Evolutionary conservation across 352 stramenopile genomes (phyloP).

Genomic region (Phytophthora brassicae): DNA sequence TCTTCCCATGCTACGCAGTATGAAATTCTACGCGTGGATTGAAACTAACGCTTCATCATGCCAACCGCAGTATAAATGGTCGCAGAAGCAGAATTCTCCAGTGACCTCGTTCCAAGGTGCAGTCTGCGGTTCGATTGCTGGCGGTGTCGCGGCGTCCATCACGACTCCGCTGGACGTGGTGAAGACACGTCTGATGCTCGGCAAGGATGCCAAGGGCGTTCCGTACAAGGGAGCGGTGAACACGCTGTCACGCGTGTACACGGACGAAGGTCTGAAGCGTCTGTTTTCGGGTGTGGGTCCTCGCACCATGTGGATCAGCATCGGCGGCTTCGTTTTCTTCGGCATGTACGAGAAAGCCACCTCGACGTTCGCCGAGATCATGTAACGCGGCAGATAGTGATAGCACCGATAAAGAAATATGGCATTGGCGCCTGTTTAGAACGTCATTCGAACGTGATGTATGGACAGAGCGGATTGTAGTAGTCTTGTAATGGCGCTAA

Average conservation of each 20-base stretch:
- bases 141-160: constrained; percentile 93
- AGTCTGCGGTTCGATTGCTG: constrained; percentile 94
- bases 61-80: constrained; percentile 68
- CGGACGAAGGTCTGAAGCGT: constrained; percentile 88
- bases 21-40: not conserved
- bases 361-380: constrained; percentile 61
- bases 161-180: constrained; percentile 99
- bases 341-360: constrained; percentile 96
- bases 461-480: too few relatives aligned
- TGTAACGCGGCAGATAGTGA: constrained; percentile 33
- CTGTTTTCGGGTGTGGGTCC: constrained; percentile 96
- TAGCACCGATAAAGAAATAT: constrained; percentile 23
- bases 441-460: constrained; percentile 14
- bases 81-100: constrained; percentile 66
- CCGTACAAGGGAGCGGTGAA: constrained; percentile 91
- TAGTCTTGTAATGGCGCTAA: too few relatives aligned
- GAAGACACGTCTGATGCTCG: constrained; percentile 99
- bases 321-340: constrained; percentile 99
- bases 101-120: constrained; percentile 93
- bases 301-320: constrained; percentile 98
- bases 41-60: constrained; percentile 11
- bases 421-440: constrained; percentile 12
- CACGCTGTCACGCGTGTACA: constrained; percentile 90
- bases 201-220: constrained; percentile 92
- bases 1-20: too few relatives aligned